These are phyloP conservation scores for Terfezia claveryi DNA, from an alignment of 495 filamentous ascomycete species.

Conservation along the genomic window DNA sequence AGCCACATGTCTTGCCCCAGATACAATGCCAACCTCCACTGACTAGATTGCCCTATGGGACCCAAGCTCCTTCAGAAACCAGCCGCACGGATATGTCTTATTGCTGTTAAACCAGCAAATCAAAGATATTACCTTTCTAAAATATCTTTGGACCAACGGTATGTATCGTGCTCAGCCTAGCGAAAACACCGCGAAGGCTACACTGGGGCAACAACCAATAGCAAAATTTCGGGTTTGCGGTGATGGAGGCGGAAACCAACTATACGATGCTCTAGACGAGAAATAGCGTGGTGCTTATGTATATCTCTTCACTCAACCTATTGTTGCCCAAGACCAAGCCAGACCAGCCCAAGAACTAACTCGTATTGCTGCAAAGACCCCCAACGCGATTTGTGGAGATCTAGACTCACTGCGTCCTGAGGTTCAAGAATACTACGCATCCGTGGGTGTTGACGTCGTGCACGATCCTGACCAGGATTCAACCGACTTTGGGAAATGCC, in stretches of 20 bases:
- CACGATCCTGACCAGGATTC: constrained; percentile 56
- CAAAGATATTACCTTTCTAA: constrained; percentile 27
- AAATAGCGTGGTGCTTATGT: constrained; percentile 9
- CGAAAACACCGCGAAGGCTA: not conserved
- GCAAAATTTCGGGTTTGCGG: constrained; percentile 39
- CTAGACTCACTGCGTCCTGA: constrained; percentile 53
- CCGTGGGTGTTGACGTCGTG: constrained; percentile 32
- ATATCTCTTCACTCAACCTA: not conserved
- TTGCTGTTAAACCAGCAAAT: constrained; percentile 55
- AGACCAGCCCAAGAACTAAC: not conserved
- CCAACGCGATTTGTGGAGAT: constrained; percentile 61
- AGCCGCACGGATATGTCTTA: constrained; percentile 16
- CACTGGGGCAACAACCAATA: not conserved
- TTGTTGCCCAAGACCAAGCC: constrained; percentile 1
- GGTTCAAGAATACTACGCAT: constrained; percentile 37
- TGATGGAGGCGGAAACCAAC: constrained; percentile 74
- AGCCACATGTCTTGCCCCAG: too few relatives aligned
- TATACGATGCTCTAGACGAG: constrained; percentile 35
- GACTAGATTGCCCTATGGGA: too few relatives aligned
- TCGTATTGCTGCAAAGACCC: constrained; percentile 23
- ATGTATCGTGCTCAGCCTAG: constrained; percentile 2
- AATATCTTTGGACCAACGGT: constrained; percentile 38
- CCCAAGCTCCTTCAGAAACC: too few relatives aligned
- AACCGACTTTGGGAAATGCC: constrained; percentile 60
- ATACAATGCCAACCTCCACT: too few relatives aligned